Percentiles rank a stretch among this genome's conserved stretches.
Evolutionary conservation across 1,284 basidiomycete genomes (phyloP).

Genomic region (Kalmanozyma brasiliensis): DNA sequence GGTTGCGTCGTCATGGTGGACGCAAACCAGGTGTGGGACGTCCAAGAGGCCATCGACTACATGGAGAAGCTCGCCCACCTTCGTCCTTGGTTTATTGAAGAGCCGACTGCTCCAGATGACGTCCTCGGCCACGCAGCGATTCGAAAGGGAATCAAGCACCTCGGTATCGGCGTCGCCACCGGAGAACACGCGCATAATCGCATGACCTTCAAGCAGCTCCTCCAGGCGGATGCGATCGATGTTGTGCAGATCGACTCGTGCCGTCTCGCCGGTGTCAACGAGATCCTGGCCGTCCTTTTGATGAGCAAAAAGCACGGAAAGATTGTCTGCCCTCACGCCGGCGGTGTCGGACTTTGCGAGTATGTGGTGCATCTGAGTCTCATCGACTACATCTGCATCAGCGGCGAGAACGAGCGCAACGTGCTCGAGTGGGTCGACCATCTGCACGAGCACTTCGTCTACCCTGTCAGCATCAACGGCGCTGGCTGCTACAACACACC

Average conservation of each 20-base stretch:
- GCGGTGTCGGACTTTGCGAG: slow-evolving; percentile 93
- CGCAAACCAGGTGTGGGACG: slow-evolving; percentile 97
- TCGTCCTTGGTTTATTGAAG: slow-evolving; percentile 86
- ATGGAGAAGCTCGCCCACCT: slow-evolving; percentile 82
- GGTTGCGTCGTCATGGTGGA: slow-evolving; percentile 96
- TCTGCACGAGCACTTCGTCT: slow-evolving; percentile 90
- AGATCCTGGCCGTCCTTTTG: slow-evolving; percentile 89
- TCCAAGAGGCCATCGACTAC: slow-evolving; percentile 89
- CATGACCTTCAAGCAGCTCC: slow-evolving; percentile 95
- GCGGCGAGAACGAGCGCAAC: slow-evolving; percentile 90
- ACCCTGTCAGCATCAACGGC: slow-evolving; percentile 86
- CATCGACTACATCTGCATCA: slow-evolving; percentile 89
- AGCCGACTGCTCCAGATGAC: slow-evolving; percentile 49
- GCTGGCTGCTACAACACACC: slow-evolving; percentile 87
- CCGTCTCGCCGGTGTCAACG: slow-evolving; percentile 89
- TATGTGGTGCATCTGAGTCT: slow-evolving; percentile 79
- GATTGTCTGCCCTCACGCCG: slow-evolving; percentile 86
- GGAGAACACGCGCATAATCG: slow-evolving; percentile 93
- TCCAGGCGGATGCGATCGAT: slow-evolving; percentile 91
- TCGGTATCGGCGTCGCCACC: slow-evolving; percentile 91
- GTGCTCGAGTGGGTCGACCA: slow-evolving; percentile 83
- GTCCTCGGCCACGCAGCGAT: slow-evolving; percentile 77
- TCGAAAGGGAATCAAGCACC: slow-evolving; percentile 80
- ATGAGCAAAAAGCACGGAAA: slow-evolving; percentile 84
- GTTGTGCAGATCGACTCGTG: slow-evolving; percentile 97